Percentiles rank a stretch among this genome's conserved stretches.
Evolutionary conservation across 2,329 filamentous ascomycete genomes (phyloP).

Genomic region (Whalleya microplaca): DNA sequence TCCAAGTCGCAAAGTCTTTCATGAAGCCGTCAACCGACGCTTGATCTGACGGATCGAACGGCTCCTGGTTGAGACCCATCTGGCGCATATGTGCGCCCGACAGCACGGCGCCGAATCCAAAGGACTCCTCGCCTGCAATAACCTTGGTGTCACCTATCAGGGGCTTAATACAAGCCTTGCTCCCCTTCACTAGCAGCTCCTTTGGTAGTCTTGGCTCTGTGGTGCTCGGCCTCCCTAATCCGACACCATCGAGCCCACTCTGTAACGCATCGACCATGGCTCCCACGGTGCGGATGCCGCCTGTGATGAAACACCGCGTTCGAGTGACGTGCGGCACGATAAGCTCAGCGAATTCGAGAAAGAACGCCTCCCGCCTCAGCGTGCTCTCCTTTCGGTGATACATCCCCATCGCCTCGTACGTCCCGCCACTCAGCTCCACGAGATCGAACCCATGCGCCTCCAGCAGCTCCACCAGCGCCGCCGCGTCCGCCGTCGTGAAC

Average conservation of each 20-base stretch:
- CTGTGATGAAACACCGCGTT: constrained; percentile 55
- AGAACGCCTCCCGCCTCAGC: constrained; percentile 65
- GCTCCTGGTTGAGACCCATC: constrained; percentile 22
- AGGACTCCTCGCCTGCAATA: constrained; percentile 18
- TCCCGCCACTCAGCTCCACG: constrained; percentile 68
- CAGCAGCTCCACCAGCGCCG: constrained; percentile 57
- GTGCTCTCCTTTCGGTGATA: constrained; percentile 45
- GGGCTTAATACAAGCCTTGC: constrained; percentile 21
- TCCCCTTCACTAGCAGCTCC: constrained; percentile 11
- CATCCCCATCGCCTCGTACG: constrained; percentile 57
- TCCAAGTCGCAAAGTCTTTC: constrained; percentile 18
- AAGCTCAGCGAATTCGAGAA: constrained; percentile 66
- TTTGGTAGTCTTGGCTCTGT: constrained; percentile 22
- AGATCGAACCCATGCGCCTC: constrained; percentile 61
- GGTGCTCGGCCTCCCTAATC: constrained; percentile 22
- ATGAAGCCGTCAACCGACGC: constrained; percentile 17
- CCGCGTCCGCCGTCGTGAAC: constrained; percentile 24
- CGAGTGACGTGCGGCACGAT: constrained; percentile 47
- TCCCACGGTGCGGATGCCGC: constrained; percentile 60
- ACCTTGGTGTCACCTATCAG: constrained; percentile 18
- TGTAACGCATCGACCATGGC: constrained; percentile 54
- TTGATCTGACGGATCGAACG: constrained; percentile 21
- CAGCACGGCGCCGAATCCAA: constrained; percentile 15
- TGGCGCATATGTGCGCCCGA: constrained; percentile 25
- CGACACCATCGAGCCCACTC: constrained; percentile 49